phyloP scores from a whole-genome alignment of 176 grass and related monocot genomes.

The Carex parvula region DNA sequence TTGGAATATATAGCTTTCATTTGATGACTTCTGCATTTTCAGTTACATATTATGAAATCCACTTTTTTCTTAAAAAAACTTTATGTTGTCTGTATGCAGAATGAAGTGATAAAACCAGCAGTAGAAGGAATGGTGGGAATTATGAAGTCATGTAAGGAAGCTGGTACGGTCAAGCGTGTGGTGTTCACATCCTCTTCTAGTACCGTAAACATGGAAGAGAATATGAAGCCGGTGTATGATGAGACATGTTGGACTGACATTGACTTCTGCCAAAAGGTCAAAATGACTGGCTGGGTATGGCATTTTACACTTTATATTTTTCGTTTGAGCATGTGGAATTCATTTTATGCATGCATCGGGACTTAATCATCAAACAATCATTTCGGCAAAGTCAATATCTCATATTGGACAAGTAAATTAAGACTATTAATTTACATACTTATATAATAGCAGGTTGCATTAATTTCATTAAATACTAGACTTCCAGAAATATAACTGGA shows the following conservation, averaged over 20 bases:
- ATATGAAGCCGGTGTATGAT: slow-evolving; percentile 42
- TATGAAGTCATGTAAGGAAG: slow-evolving; percentile 72
- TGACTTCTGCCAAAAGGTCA: slow-evolving; percentile 71
- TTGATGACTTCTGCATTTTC: background rate
- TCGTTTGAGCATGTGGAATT: background rate
- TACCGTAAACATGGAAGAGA: slow-evolving; percentile 56
- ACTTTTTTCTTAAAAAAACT: background rate
- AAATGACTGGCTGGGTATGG: slow-evolving; percentile 92
- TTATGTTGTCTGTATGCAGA: slow-evolving; percentile 31
- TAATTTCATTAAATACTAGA: background rate
- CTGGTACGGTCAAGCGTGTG: slow-evolving; percentile 69
- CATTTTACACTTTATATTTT: background rate
- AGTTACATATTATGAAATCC: background rate
- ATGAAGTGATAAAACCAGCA: slow-evolving; percentile 84
- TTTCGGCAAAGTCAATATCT: background rate
- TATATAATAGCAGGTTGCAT: background rate
- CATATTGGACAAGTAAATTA: background rate
- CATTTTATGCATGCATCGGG: too few relatives aligned
- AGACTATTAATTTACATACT: background rate
- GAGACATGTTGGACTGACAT: slow-evolving; percentile 72
- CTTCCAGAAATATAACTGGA: background rate
- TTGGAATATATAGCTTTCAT: background rate
- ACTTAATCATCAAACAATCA: background rate
- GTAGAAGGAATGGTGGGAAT: slow-evolving; percentile 79
- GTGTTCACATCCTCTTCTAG: slow-evolving; percentile 89